These are phyloP conservation scores for Rosa lucieae DNA, from an alignment of 306 rosid genomes.

Conservation along the genomic window DNA sequence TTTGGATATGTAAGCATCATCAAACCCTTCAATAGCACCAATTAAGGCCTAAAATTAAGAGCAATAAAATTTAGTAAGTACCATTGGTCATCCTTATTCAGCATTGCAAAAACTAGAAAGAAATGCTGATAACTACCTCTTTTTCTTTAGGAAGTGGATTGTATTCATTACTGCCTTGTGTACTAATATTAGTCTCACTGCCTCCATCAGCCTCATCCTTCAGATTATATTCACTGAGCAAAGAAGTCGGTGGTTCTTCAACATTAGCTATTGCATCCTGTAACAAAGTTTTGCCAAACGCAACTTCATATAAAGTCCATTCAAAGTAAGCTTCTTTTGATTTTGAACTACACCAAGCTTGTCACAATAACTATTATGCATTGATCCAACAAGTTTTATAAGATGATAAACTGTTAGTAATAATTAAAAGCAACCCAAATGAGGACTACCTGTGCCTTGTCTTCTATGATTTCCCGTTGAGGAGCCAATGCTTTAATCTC, in stretches of 20 bases:
- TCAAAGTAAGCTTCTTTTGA: not conserved
- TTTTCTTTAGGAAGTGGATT: slow-evolving; percentile 41
- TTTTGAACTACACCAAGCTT: not conserved
- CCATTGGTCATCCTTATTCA: slow-evolving; percentile 8
- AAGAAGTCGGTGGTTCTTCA: slow-evolving; percentile 45
- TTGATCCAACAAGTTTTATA: not conserved
- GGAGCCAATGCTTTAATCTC: slow-evolving; percentile 35
- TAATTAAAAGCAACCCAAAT: slow-evolving; percentile 8
- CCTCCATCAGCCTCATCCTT: slow-evolving; percentile 43
- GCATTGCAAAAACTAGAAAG: slow-evolving; percentile 2
- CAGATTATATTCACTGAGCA: slow-evolving; percentile 70
- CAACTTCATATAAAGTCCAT: slow-evolving; percentile 28
- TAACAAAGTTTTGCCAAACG: slow-evolving; percentile 34
- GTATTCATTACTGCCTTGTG: slow-evolving; percentile 34
- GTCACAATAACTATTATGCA: not conserved
- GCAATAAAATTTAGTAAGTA: slow-evolving; percentile 25
- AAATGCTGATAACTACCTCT: slow-evolving; percentile 49
- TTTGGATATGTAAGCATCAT: slow-evolving; percentile 64
- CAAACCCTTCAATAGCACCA: slow-evolving; percentile 51
- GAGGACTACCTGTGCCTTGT: slow-evolving; percentile 55
- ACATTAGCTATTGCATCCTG: slow-evolving; percentile 45
- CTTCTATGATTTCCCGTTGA: slow-evolving; percentile 30
- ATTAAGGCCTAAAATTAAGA: slow-evolving; percentile 45
- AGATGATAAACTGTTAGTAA: not conserved
- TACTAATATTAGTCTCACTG: slow-evolving; percentile 22